Conservation (phyloP, 140 eudicot species). For the Flaveria floridana region DNA sequence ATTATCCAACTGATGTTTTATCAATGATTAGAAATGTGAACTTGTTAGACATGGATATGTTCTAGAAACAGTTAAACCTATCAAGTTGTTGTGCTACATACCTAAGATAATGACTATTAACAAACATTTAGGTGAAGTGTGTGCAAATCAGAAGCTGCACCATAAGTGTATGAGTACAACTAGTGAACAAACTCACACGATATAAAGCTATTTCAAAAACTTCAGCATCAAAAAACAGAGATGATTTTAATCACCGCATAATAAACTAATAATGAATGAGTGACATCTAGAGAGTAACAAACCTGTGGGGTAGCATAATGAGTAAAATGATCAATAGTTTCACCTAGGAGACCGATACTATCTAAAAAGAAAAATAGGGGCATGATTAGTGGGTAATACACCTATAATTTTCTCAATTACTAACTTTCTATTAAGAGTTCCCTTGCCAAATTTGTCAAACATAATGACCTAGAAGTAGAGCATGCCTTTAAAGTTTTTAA, state of each 20-base stretch:
- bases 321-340: no score
- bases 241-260: no score
- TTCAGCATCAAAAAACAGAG: neutral
- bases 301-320: neutral
- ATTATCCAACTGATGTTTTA: no score
- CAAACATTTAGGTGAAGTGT: constrained; percentile 82
- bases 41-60: no score
- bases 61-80: no score
- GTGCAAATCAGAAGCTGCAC: constrained; percentile 81
- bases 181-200: neutral
- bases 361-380: no score
- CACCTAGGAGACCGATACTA: no score
- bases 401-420: neutral
- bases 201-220: neutral
- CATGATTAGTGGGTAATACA: no score
- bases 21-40: no score
- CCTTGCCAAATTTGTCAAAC: constrained; percentile 40
- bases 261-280: neutral
- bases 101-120: constrained; percentile 59
- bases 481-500: no score
- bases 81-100: constrained; percentile 18
- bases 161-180: neutral
- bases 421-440: constrained; percentile 85
- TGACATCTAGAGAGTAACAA: constrained; percentile 19
- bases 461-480: no score